These are phyloP conservation scores for Wickerhamomyces sp. DNA, from an alignment of 1,139 yeast species.

Conservation along the genomic window DNA sequence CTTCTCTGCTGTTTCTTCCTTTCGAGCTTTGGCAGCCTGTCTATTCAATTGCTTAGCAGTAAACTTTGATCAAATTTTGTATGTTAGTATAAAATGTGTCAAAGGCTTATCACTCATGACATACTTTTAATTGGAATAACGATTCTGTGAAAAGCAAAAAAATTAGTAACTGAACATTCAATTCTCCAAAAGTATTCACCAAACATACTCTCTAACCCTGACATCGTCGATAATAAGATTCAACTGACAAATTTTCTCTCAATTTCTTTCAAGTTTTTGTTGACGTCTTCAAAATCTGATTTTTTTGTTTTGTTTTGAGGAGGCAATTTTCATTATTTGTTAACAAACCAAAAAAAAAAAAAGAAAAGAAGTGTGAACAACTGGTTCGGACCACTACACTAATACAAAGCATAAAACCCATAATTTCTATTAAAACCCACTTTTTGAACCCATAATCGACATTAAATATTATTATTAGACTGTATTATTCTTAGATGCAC, in stretches of 20 bases:
- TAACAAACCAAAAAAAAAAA: background rate
- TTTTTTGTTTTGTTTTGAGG: background rate
- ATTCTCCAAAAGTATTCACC: background rate
- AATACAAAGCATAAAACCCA: too few relatives aligned
- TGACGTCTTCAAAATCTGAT: background rate
- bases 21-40: conserved; percentile 87
- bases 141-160: conserved; percentile 34
- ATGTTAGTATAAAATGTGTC: background rate
- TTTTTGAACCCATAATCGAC: too few relatives aligned
- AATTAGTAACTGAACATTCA: conserved; percentile 3
- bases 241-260: background rate
- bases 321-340: background rate
- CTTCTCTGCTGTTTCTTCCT: conserved; percentile 84
- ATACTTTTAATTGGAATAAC: conserved; percentile 44
- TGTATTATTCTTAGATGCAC: too few relatives aligned
- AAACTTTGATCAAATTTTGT: conserved; percentile 40
- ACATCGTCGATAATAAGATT: conserved; percentile 26
- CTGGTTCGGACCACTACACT: background rate
- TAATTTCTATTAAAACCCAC: too few relatives aligned
- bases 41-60: conserved; percentile 90
- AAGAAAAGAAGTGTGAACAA: too few relatives aligned
- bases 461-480: too few relatives aligned
- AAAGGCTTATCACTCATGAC: conserved; percentile 3
- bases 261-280: background rate
- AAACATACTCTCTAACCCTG: conserved; percentile 41